Conservation (phyloP, 139 green algal genomes). For the Chlamydomonas incerta region DNA sequence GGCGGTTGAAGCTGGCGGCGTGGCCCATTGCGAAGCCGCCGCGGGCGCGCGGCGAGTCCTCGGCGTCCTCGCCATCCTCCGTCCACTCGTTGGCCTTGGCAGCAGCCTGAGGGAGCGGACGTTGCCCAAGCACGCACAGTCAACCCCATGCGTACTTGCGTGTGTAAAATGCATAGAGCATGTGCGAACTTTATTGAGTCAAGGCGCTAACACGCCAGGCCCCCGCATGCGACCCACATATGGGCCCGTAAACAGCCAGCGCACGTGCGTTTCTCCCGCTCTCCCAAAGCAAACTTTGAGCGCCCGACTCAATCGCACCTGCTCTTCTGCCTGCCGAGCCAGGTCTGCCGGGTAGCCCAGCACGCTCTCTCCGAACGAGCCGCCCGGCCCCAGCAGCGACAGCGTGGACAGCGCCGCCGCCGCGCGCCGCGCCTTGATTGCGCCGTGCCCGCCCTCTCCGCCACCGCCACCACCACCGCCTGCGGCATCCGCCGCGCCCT, state of each 20-base stretch:
- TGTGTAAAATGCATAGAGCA: too few relatives aligned
- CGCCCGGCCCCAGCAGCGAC: slow-evolving; percentile 29
- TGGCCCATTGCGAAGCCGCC: too few relatives aligned
- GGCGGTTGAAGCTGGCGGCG: too few relatives aligned
- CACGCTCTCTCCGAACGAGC: slow-evolving; percentile 25
- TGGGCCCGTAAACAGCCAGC: not conserved
- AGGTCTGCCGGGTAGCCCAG: slow-evolving; percentile 30
- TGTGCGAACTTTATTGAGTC: too few relatives aligned
- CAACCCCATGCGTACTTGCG: too few relatives aligned
- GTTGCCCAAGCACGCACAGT: too few relatives aligned
- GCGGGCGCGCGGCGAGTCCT: too few relatives aligned
- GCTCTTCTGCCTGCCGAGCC: not conserved
- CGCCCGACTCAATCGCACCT: too few relatives aligned
- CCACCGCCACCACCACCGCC: not conserved
- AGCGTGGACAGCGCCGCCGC: slow-evolving; percentile 9
- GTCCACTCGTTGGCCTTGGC: too few relatives aligned
- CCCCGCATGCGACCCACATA: not conserved
- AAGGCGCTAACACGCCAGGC: not conserved
- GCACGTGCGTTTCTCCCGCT: not conserved
- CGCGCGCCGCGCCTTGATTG: not conserved
- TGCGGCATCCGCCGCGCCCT: not conserved
- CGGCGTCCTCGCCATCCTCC: too few relatives aligned
- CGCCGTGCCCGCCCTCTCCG: not conserved
- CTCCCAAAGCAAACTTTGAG: too few relatives aligned
- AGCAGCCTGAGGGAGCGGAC: too few relatives aligned